Conservation (phyloP, 208 protist genomes). For the Phytomonas sp. region DNA sequence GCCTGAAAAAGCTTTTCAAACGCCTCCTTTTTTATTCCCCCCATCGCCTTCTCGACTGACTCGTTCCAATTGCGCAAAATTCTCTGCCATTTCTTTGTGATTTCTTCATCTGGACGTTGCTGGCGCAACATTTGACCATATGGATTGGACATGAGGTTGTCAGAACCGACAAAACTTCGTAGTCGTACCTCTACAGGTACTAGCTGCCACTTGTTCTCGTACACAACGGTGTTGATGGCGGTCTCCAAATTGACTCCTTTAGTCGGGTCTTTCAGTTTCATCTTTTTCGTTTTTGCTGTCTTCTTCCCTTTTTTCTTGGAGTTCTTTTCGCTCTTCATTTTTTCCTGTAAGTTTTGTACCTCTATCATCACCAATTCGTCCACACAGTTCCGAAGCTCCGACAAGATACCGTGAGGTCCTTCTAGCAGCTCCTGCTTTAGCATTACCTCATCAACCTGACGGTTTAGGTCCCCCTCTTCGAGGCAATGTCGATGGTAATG, state of each 20-base stretch:
- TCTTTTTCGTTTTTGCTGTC: conserved; percentile 66
- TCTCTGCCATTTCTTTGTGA: conserved; percentile 82
- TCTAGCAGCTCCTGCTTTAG: conserved; percentile 79
- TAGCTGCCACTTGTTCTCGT: conserved; percentile 81
- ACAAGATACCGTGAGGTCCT: conserved; percentile 82
- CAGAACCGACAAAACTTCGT: conserved; percentile 59
- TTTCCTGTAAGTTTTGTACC: conserved; percentile 85
- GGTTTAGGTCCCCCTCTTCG: conserved; percentile 61
- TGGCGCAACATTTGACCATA: conserved; percentile 34
- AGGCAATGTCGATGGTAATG: conserved; percentile 53
- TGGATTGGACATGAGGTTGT: conserved; percentile 45
- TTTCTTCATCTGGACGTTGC: conserved; percentile 60
- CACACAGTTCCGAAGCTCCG: conserved; percentile 81
- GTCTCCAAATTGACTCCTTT: conserved; percentile 81
- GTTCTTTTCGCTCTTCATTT: conserved; percentile 63
- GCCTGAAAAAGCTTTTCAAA: conserved; percentile 68
- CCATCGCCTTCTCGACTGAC: conserved; percentile 54
- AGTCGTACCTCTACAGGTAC: conserved; percentile 34
- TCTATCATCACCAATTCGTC: conserved; percentile 90
- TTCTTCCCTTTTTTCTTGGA: conserved; percentile 47
- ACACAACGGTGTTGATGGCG: conserved; percentile 64
- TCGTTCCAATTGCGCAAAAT: conserved; percentile 75
- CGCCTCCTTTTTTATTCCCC: conserved; percentile 59
- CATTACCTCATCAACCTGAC: conserved; percentile 59
- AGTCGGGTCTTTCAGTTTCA: conserved; percentile 76